A percentile compares a stretch with the other conserved stretches of the same genome.
phyloP scores from a whole-genome alignment of 73 alveolate species.

The Stentor coeruleus region DNA sequence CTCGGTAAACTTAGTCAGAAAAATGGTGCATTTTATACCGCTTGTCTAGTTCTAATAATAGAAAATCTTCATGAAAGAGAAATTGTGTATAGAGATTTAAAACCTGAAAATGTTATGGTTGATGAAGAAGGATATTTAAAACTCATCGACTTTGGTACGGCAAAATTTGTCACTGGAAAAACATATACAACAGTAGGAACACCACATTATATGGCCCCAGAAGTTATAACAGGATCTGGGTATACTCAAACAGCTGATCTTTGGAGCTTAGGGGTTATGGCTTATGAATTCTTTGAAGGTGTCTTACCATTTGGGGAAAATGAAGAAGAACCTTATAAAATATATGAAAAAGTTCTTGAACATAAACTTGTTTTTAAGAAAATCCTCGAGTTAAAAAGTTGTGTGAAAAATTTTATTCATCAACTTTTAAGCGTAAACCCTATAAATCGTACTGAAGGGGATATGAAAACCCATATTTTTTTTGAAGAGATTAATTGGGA shows the following conservation, averaged over 20 bases:
- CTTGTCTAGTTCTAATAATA: neutral
- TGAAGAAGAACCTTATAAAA: constrained; percentile 14
- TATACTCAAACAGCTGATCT: neutral
- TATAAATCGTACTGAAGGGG: too few species aligned
- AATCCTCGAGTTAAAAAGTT: too few species aligned
- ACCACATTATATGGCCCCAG: constrained; percentile 29
- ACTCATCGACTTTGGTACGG: constrained; percentile 26
- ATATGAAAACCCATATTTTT: too few species aligned
- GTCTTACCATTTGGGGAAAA: constrained; percentile 21
- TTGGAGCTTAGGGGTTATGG: constrained; percentile 21
- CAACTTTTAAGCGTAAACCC: too few species aligned
- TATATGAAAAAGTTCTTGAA: constrained; percentile 28
- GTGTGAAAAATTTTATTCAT: too few species aligned
- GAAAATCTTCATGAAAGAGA: constrained; percentile 25
- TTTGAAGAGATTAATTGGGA: too few species aligned
- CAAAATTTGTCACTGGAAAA: neutral
- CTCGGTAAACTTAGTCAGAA: neutral
- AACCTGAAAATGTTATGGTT: constrained; percentile 21
- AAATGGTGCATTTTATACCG: constrained; percentile 7
- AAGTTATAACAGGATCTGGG: constrained; percentile 21
- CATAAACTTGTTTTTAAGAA: too few species aligned
- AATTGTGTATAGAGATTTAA: constrained; percentile 14
- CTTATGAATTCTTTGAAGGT: constrained; percentile 12
- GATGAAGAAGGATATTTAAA: constrained; percentile 21
- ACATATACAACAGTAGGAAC: neutral